These are phyloP conservation scores for Agrostemma githago DNA, from an alignment of 148 eudicot genomes.

Conservation along the genomic window DNA sequence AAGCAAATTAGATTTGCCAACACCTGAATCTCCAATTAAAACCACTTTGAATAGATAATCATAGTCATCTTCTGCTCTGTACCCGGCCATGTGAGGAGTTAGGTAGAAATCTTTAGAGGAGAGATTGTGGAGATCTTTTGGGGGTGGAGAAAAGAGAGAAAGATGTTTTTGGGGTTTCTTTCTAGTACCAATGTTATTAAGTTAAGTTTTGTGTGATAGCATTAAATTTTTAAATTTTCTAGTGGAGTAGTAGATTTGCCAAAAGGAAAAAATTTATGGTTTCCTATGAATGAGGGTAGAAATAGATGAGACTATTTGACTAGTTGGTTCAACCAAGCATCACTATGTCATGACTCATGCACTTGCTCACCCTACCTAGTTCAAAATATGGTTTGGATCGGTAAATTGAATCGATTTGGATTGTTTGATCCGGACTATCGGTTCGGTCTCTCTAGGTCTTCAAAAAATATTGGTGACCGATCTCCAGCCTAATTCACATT, in stretches of 20 bases:
- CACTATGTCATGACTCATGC: too few relatives aligned
- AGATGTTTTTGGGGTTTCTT: not conserved
- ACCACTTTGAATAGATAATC: conserved; percentile 39
- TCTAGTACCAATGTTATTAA: not conserved
- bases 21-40: conserved; percentile 42
- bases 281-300: not conserved
- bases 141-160: not conserved
- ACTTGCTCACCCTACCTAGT: too few relatives aligned
- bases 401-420: too few relatives aligned
- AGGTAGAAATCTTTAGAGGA: not conserved
- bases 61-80: conserved; percentile 42
- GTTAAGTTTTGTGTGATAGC: not conserved
- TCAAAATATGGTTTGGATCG: too few relatives aligned
- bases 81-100: conserved; percentile 24
- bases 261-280: not conserved
- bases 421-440: too few relatives aligned
- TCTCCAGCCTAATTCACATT: too few relatives aligned
- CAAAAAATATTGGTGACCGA: too few relatives aligned
- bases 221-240: too few relatives aligned
- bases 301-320: conserved; percentile 5
- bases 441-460: too few relatives aligned
- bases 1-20: conserved; percentile 39
- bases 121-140: not conserved
- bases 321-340: not conserved
- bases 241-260: not conserved